phyloP scores from a whole-genome alignment of 768 basidiomycete species.

The Hemileccinum impolitum region DNA sequence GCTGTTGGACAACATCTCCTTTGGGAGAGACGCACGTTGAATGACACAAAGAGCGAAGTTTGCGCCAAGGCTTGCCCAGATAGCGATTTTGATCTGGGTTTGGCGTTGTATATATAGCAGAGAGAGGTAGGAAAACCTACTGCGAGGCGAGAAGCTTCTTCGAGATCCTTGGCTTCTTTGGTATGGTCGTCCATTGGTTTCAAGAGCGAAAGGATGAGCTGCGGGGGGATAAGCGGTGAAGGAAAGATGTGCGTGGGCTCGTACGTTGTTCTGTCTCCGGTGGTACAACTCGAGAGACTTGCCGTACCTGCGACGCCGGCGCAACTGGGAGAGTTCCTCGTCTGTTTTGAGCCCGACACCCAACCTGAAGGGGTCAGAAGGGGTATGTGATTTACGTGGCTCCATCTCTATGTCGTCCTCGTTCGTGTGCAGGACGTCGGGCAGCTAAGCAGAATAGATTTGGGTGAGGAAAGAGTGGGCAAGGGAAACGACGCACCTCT shows the following conservation, averaged over 20 bases:
- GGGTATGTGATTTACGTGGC: slow-evolving; percentile 31
- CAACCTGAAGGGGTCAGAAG: slow-evolving; percentile 65
- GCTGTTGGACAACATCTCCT: neutral
- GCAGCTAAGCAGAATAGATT: neutral
- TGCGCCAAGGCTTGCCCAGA: slow-evolving; percentile 76
- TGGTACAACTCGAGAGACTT: slow-evolving; percentile 67
- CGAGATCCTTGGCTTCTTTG: slow-evolving; percentile 70
- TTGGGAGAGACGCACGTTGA: slow-evolving; percentile 46
- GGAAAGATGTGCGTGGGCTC: slow-evolving; percentile 17
- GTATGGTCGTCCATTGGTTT: slow-evolving; percentile 92
- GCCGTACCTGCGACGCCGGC: slow-evolving; percentile 53
- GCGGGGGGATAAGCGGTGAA: slow-evolving; percentile 1
- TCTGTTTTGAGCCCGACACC: slow-evolving; percentile 58
- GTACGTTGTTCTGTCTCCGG: slow-evolving; percentile 66
- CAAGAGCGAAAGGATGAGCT: slow-evolving; percentile 85
- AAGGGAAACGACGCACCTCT: slow-evolving; percentile 4
- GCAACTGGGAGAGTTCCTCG: slow-evolving; percentile 59
- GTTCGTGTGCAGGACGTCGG: neutral
- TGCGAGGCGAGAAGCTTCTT: slow-evolving; percentile 61
- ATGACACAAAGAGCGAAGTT: slow-evolving; percentile 73
- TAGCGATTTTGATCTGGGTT: slow-evolving; percentile 77
- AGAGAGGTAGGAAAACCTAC: slow-evolving; percentile 37
- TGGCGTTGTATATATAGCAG: neutral
- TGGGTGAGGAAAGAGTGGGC: neutral
- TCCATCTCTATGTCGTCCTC: slow-evolving; percentile 39